A percentile compares a stretch with the other conserved stretches of the same genome.
Conservation (phyloP, 306 rosid genomes). For the Pyrus bretschneideri region DNA sequence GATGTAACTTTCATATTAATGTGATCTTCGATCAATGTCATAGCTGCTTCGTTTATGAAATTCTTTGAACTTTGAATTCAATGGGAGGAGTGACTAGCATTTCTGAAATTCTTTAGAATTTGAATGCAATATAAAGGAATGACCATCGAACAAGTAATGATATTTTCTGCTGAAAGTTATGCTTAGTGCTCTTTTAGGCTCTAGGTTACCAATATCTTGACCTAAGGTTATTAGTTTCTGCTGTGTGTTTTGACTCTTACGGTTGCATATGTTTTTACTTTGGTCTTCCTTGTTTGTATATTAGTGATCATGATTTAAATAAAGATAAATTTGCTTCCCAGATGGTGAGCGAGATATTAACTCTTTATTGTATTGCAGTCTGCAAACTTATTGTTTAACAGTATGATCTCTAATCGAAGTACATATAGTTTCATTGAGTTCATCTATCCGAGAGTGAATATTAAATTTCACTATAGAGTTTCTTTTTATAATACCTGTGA, state of each 20-base stretch:
- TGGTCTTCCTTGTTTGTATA: background rate
- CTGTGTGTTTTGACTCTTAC: background rate
- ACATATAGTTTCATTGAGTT: background rate
- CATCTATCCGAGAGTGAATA: background rate
- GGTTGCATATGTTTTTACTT: background rate
- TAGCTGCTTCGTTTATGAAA: background rate
- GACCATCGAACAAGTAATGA: background rate
- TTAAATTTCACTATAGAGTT: background rate
- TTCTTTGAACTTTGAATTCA: background rate
- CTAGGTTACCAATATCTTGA: background rate
- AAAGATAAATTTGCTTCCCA: background rate
- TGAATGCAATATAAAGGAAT: background rate
- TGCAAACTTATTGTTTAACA: background rate
- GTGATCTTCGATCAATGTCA: background rate
- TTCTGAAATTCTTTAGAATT: background rate
- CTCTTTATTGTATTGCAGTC: background rate
- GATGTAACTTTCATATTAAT: background rate
- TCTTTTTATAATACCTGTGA: background rate
- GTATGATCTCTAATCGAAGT: background rate
- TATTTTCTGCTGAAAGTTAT: background rate
- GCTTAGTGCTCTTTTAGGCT: background rate
- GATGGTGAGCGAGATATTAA: background rate
- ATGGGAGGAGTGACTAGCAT: background rate
- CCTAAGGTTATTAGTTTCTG: background rate
- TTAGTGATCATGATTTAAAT: background rate